Base-by-base conservation (phyloP, 2,329 filamentous ascomycete species). In the Neurospora sp. region DNA sequence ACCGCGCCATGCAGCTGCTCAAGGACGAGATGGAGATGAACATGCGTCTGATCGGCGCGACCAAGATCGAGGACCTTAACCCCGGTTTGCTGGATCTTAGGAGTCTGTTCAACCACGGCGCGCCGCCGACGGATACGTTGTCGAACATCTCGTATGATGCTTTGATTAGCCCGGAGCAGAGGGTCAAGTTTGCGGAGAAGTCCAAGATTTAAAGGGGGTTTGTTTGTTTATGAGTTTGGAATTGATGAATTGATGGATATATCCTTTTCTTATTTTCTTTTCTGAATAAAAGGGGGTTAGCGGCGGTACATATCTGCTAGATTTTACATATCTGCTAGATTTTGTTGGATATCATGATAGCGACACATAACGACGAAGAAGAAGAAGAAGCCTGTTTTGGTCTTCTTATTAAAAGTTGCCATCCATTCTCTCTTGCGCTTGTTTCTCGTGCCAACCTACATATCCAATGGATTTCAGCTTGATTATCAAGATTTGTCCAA, bases 11-110 rank as follows among this genome's bases (percentile, higher is more conserved):
- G 91, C 91, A 93, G 80, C 83, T 97, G 71, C 86, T 97, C 75
- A 93, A 92, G 82, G 96, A 98, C 77, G 96, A 99, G 85, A 92
- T 99, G 88, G 93, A 96, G 83, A 98, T 98, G 95, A 96, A 95
- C 78, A 98, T 99, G 96, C 89, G 96, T 7, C 83, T 99, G 73
- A 93, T 99, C 75, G 96, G 96, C 10, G 92, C 89, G 71, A 87
- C 85, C 23, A 89, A 82, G 71, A 80, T 99, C 39, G 88, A 89
- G 42, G 89, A 99, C 75, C 82, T 99, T 72, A 92, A 91, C 72
- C 91, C 94, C 0, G 89, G 89, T 36, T 82, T 99, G 79, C 80
- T 99, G 23, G 96, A 99, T 78, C 87, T 88, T 0, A 84, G 91
- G 72, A 92, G 90, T 2, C 78, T 97, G 74, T 82, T 82, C 72